Percentiles rank a stretch among this genome's conserved stretches.
Conservation (phyloP, 345 rosid species). For the Diplotaxis tenuifolia region DNA sequence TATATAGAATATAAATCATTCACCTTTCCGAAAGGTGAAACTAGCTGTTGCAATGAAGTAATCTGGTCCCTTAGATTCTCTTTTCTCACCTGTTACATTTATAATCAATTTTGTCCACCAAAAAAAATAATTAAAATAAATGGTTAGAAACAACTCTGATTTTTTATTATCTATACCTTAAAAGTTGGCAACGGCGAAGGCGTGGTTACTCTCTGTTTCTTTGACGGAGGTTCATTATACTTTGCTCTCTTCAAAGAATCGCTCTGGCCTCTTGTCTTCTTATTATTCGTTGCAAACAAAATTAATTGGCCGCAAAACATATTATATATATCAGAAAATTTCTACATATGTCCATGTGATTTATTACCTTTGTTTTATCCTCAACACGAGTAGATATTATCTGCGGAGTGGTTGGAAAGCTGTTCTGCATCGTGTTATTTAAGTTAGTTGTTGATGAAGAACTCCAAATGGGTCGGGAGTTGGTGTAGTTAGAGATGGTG, state of each 20-base stretch:
- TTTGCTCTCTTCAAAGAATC: constrained; percentile 45
- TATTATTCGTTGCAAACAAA: constrained; percentile 5
- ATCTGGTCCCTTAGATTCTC: constrained; percentile 99
- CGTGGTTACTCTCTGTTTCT: constrained; percentile 68
- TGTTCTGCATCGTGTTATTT: constrained; percentile 21
- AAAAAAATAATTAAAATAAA: constrained; percentile 11
- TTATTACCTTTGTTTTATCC: constrained; percentile 31
- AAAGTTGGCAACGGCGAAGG: constrained; percentile 80
- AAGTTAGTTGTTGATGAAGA: constrained; percentile 30
- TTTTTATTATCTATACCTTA: constrained; percentile 56
- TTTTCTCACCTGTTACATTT: constrained; percentile 69
- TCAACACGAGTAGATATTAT: constrained; percentile 25
- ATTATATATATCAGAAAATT: background rate
- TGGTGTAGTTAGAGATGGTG: constrained; percentile 35
- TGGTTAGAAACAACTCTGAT: background rate
- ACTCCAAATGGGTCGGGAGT: constrained; percentile 37
- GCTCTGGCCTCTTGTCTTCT: constrained; percentile 31
- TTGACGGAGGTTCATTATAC: constrained; percentile 47
- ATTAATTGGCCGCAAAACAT: background rate
- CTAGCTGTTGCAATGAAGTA: constrained; percentile 96
- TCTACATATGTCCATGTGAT: background rate
- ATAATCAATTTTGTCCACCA: constrained; percentile 28
- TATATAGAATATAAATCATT: constrained; percentile 21
- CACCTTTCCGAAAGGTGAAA: constrained; percentile 99
- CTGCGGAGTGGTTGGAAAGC: constrained; percentile 31